These are phyloP conservation scores for Globisporangium uncinulatum DNA, from an alignment of 352 stramenopile genomes.

Conservation along the genomic window DNA sequence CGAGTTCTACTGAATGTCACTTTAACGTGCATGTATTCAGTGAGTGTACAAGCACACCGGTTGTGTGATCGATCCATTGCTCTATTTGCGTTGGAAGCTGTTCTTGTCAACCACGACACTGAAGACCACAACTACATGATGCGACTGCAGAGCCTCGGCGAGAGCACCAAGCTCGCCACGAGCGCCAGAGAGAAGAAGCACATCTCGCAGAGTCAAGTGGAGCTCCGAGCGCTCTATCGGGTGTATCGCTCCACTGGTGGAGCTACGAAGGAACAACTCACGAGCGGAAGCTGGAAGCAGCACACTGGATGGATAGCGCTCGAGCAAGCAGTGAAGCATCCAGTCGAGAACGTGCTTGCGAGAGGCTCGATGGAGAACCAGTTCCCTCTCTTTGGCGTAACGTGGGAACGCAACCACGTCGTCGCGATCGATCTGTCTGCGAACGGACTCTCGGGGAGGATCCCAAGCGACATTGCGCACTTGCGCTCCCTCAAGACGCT, in stretches of 20 bases:
- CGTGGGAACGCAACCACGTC: slow-evolving; percentile 60
- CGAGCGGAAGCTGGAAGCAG: slow-evolving; percentile 20
- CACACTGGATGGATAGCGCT: slow-evolving; percentile 36
- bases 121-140: neutral
- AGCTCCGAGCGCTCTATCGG: slow-evolving; percentile 36
- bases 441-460: slow-evolving; percentile 40
- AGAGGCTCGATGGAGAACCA: slow-evolving; percentile 25
- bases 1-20: neutral
- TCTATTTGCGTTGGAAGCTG: too few species aligned
- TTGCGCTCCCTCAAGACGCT: slow-evolving; percentile 44
- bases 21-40: neutral
- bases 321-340: slow-evolving; percentile 12
- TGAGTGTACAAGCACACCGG: neutral
- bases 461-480: slow-evolving; percentile 36
- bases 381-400: slow-evolving; percentile 36
- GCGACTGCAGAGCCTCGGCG: too few species aligned
- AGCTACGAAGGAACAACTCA: neutral
- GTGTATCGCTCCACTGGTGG: slow-evolving; percentile 43
- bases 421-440: slow-evolving; percentile 41
- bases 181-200: slow-evolving; percentile 16
- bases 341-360: slow-evolving; percentile 16
- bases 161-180: neutral
- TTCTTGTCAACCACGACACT: too few species aligned
- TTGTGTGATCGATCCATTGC: neutral
- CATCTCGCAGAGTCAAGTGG: slow-evolving; percentile 28